A percentile compares a stretch with the other conserved stretches of the same genome.
phyloP scores from a whole-genome alignment of 306 rosid species.

The Parietaria judaica region DNA sequence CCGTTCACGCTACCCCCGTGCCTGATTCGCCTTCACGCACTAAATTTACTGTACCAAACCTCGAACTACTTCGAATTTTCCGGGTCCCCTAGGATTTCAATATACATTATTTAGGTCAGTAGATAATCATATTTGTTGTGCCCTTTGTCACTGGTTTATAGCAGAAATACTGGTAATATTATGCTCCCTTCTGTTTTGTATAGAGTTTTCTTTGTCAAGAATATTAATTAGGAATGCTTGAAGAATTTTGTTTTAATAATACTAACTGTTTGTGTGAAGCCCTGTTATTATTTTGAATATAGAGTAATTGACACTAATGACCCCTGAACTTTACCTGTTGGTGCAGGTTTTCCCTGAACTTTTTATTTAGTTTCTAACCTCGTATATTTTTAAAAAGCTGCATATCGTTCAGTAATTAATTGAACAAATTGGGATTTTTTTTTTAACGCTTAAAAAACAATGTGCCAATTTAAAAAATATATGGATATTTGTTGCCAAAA shows the following conservation, averaged over 20 bases:
- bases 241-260: neutral
- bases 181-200: conserved; percentile 21
- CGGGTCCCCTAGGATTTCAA: conserved; percentile 30
- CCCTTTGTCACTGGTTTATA: conserved; percentile 26
- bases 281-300: neutral
- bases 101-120: conserved; percentile 27
- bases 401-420: too few species aligned
- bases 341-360: too few species aligned
- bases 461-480: too few species aligned
- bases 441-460: too few species aligned
- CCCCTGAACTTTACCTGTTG: too few species aligned
- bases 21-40: conserved; percentile 23
- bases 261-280: neutral
- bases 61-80: conserved; percentile 20
- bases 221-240: conserved; percentile 10
- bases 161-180: conserved; percentile 23
- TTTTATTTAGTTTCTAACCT: too few species aligned
- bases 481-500: too few species aligned
- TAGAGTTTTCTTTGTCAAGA: conserved; percentile 13
- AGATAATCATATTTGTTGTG: conserved; percentile 20
- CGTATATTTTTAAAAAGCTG: too few species aligned
- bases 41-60: conserved; percentile 4
- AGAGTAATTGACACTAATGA: too few species aligned
- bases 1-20: conserved; percentile 89
- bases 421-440: too few species aligned